Evolutionary conservation across 108 stramenopile species (phyloP).

Genomic region (Pseudonitzschia multiseries): DNA sequence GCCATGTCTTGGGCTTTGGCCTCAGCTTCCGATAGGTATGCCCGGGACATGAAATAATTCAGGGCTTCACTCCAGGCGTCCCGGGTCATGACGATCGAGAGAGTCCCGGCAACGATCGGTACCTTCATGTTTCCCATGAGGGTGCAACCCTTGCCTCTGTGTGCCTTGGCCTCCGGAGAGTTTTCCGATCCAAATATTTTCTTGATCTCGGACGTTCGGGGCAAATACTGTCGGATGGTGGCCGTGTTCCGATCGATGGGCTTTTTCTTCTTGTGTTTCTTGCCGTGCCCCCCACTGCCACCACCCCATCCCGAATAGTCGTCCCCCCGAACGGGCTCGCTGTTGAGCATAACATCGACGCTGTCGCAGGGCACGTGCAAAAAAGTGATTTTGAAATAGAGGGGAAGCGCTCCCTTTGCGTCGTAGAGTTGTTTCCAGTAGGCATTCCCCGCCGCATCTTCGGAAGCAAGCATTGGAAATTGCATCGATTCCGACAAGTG

Average conservation of each 20-base stretch:
- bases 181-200: background rate
- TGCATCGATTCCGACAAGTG: conserved; percentile 60
- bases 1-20: background rate
- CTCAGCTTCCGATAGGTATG: conserved; percentile 13
- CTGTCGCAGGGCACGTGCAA: conserved; percentile 60
- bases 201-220: conserved; percentile 20
- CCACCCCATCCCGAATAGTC: conserved; percentile 17
- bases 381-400: conserved; percentile 71
- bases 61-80: conserved; percentile 39
- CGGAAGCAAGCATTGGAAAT: conserved; percentile 35
- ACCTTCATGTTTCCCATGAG: conserved; percentile 34
- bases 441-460: conserved; percentile 15
- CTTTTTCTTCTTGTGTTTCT: conserved; percentile 14
- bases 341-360: conserved; percentile 69
- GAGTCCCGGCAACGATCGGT: conserved; percentile 45
- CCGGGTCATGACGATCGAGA: conserved; percentile 35
- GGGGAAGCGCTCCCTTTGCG: conserved; percentile 38
- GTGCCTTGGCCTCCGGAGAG: background rate
- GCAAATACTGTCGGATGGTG: conserved; percentile 14
- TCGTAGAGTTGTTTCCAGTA: conserved; percentile 18
- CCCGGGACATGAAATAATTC: conserved; percentile 24
- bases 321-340: conserved; percentile 20
- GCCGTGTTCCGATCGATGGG: background rate
- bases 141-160: conserved; percentile 46
- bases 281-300: background rate